phyloP scores from a whole-genome alignment of 306 rosid genomes.

The Vigna angularis region DNA sequence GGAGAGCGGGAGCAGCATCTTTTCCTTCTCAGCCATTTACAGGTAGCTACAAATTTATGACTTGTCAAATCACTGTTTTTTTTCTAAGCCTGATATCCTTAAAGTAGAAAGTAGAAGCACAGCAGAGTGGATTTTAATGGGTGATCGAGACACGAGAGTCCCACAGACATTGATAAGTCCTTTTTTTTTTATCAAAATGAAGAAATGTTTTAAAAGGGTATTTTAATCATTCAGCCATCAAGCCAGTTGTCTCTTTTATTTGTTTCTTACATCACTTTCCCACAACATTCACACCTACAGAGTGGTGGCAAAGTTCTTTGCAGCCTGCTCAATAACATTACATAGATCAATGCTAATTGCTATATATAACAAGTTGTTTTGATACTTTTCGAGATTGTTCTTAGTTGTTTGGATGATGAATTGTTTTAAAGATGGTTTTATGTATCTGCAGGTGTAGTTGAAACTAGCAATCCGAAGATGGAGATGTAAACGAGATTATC shows the following conservation, averaged over 20 bases:
- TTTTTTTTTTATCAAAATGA: slow-evolving; percentile 37
- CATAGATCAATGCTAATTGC: slow-evolving; percentile 11
- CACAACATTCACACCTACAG: slow-evolving; percentile 22
- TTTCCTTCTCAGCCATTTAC: slow-evolving; percentile 70
- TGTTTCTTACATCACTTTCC: slow-evolving; percentile 16
- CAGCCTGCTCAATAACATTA: slow-evolving; percentile 41
- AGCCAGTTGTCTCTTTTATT: slow-evolving; percentile 18
- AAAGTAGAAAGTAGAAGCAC: slow-evolving; percentile 42
- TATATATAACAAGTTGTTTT: neutral
- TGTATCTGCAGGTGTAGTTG: slow-evolving; percentile 70
- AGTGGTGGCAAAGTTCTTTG: slow-evolving; percentile 32
- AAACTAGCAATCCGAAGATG: slow-evolving; percentile 72
- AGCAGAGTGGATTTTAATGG: slow-evolving; percentile 42
- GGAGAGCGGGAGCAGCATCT: slow-evolving; percentile 42
- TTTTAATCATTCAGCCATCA: slow-evolving; percentile 29
- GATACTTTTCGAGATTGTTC: neutral
- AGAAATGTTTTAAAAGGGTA: slow-evolving; percentile 4
- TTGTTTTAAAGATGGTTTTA: slow-evolving; percentile 45
- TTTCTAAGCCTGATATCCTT: slow-evolving; percentile 22
- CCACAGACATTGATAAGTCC: slow-evolving; percentile 46
- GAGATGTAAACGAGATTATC: slow-evolving; percentile 62
- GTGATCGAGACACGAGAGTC: slow-evolving; percentile 46
- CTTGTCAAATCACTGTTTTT: slow-evolving; percentile 41
- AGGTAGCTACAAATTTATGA: slow-evolving; percentile 56
- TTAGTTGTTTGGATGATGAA: neutral